Percentiles rank a stretch among this genome's conserved stretches.
Evolutionary conservation across 768 basidiomycete species (phyloP).

Genomic region (Lyophyllum atratum): DNA sequence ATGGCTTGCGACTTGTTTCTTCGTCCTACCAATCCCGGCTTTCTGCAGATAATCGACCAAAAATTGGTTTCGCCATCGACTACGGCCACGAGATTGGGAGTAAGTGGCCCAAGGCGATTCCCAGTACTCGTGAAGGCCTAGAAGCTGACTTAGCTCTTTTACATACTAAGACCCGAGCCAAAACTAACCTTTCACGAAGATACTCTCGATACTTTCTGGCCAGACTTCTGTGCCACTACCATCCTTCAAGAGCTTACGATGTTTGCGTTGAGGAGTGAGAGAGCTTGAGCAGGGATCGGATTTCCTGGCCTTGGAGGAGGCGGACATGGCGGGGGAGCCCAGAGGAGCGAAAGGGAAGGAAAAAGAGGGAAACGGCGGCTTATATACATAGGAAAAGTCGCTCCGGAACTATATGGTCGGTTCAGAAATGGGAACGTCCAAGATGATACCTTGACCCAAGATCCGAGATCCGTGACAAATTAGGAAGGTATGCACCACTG

Average conservation of each 20-base stretch:
- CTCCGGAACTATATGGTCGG: slow-evolving; percentile 28
- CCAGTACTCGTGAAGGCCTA: slow-evolving; percentile 79
- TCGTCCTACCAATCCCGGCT: slow-evolving; percentile 68
- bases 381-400: slow-evolving; percentile 34
- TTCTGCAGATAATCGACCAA: slow-evolving; percentile 79
- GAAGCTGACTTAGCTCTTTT: slow-evolving; percentile 6
- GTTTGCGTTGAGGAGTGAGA: slow-evolving; percentile 78
- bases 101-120: slow-evolving; percentile 80
- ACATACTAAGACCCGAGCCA: slow-evolving; percentile 2
- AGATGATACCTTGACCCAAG: slow-evolving; percentile 14
- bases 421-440: slow-evolving; percentile 21
- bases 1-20: slow-evolving; percentile 90
- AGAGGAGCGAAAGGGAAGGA: slow-evolving; percentile 15
- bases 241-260: slow-evolving; percentile 83
- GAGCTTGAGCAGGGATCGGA: slow-evolving; percentile 27
- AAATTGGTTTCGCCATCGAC: slow-evolving; percentile 83
- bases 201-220: slow-evolving; percentile 76
- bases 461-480: slow-evolving; percentile 48
- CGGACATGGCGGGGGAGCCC: slow-evolving; percentile 15
- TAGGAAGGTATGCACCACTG: slow-evolving; percentile 51
- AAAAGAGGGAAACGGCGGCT: slow-evolving; percentile 22
- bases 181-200: slow-evolving; percentile 70
- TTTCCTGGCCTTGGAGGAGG: slow-evolving; percentile 35
- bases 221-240: slow-evolving; percentile 77
- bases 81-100: slow-evolving; percentile 69